Percentiles rank a stretch among this genome's conserved stretches.
phyloP scores from a whole-genome alignment of 305 asterid species.

The Fraxinus nigra region DNA sequence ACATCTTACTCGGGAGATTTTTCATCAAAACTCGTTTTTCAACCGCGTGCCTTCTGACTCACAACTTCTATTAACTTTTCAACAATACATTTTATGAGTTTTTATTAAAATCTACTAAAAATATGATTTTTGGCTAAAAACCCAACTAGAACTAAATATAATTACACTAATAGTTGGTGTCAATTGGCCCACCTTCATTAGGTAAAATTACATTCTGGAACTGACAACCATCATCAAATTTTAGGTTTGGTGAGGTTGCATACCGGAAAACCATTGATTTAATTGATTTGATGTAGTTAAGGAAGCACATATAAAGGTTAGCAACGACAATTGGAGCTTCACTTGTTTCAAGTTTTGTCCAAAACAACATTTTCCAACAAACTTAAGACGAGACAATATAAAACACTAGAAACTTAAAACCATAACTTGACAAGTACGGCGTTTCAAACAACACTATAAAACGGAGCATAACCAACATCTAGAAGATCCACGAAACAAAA shows the following conservation, averaged over 20 bases:
- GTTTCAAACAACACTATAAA: neutral
- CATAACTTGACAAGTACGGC: neutral
- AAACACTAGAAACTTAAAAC: neutral
- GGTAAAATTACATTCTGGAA: neutral
- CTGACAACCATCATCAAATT: neutral
- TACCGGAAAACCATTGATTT: neutral
- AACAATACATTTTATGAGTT: no score
- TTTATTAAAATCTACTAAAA: no score
- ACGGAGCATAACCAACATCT: neutral
- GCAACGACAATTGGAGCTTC: neutral
- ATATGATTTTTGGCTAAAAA: neutral
- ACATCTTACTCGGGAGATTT: neutral
- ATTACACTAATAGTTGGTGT: neutral
- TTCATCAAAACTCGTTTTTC: no score
- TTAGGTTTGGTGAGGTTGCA: neutral
- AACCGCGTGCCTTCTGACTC: neutral
- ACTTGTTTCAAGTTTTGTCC: neutral
- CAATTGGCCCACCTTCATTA: neutral
- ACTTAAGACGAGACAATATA: neutral
- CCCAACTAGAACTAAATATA: neutral
- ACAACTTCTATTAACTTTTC: neutral
- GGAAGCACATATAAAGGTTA: neutral
- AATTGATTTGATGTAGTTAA: neutral
- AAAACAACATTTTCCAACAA: neutral
- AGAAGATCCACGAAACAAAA: conserved; percentile 10